These are phyloP conservation scores for Protomyces inouyei DNA, from an alignment of 1,139 yeast genomes.

Conservation along the genomic window DNA sequence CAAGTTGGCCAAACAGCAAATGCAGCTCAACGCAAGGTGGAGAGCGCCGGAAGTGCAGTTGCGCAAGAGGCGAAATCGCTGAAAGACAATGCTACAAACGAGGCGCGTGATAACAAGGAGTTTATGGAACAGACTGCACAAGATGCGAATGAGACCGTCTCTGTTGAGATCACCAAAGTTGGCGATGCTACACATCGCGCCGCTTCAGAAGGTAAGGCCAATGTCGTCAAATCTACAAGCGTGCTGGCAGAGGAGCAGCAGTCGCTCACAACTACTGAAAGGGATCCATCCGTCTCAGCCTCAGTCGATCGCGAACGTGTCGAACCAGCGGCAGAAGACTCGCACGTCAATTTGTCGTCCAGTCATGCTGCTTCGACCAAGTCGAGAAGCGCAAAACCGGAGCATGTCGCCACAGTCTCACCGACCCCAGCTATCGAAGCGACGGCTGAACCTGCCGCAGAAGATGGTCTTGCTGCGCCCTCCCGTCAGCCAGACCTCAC, in stretches of 20 bases:
- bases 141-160: not conserved
- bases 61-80: too few relatives aligned
- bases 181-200: not conserved
- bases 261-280: not conserved
- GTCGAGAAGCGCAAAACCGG: not conserved
- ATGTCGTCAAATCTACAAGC: not conserved
- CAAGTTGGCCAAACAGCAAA: not conserved
- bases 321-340: slow-evolving; percentile 17
- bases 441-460: slow-evolving; percentile 22
- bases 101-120: too few relatives aligned
- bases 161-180: not conserved
- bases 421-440: not conserved
- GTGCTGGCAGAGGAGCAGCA: not conserved
- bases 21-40: not conserved
- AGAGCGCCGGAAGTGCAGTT: not conserved
- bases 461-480: slow-evolving; percentile 5
- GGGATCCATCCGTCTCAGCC: not conserved
- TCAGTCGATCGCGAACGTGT: not conserved
- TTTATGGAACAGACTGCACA: not conserved
- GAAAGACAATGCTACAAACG: not conserved
- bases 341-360: not conserved
- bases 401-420: not conserved
- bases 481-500: not conserved
- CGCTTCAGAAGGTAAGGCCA: not conserved
- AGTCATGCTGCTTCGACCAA: not conserved